These are phyloP conservation scores for Dictyostelium capitatum DNA, from an alignment of 78 protist species.

Conservation along the genomic window DNA sequence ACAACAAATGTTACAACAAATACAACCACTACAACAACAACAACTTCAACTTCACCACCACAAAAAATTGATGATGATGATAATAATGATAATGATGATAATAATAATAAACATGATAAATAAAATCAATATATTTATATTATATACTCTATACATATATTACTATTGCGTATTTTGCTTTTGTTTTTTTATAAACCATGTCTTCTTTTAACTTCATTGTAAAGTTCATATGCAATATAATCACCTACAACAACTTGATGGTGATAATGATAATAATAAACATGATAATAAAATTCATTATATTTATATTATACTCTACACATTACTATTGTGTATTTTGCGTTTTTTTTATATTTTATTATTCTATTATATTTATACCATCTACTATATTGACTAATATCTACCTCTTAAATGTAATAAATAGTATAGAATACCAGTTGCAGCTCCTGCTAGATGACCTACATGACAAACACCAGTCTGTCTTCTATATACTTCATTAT, in stretches of 20 bases:
- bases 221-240: no score
- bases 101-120: neutral
- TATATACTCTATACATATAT: no score
- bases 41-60: neutral
- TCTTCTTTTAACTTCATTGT: no score
- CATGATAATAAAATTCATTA: neutral
- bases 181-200: no score
- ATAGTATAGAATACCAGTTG: slow-evolving; percentile 24
- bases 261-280: neutral
- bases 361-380: no score
- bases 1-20: neutral
- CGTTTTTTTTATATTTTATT: neutral
- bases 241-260: no score
- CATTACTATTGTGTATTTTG: neutral
- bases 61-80: neutral
- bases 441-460: slow-evolving; percentile 55
- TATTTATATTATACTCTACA: no score
- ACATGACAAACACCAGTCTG: slow-evolving; percentile 14
- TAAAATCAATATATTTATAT: neutral
- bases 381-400: neutral
- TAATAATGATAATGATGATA: neutral
- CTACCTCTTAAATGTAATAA: neutral
- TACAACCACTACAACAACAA: neutral
- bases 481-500: slow-evolving; percentile 14
- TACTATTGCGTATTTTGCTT: neutral